Evolutionary conservation across 2,329 filamentous ascomycete species (phyloP).

Genomic region (Colletotrichum theobromicola): DNA sequence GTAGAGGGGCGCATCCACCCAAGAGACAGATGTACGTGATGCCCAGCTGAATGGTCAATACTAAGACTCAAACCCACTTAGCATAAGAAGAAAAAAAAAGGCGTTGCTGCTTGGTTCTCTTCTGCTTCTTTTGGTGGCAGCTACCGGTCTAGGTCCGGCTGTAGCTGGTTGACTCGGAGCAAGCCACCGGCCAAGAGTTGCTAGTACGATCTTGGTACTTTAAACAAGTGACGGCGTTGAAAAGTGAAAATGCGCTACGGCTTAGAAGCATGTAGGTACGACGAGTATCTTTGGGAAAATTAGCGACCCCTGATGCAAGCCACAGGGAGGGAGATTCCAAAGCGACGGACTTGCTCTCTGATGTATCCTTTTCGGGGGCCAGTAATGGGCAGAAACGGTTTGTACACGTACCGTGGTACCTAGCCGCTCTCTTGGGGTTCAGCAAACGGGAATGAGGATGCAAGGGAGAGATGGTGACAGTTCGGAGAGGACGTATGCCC

Average conservation of each 20-base stretch:
- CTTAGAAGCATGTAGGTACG: not conserved
- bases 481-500: not conserved
- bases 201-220: not conserved
- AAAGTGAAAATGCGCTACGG: not conserved
- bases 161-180: not conserved
- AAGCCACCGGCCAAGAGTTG: not conserved
- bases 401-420: not conserved
- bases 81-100: not conserved
- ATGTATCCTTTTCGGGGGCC: not conserved
- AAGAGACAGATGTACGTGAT: not conserved
- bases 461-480: constrained; percentile 6
- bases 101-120: not conserved
- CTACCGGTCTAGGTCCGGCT: not conserved
- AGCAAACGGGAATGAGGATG: not conserved
- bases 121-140: not conserved
- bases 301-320: not conserved
- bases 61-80: not conserved
- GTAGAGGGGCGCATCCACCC: not conserved
- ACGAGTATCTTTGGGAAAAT: not conserved
- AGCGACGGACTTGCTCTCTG: not conserved
- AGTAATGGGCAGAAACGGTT: not conserved
- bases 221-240: not conserved
- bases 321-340: not conserved
- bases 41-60: not conserved
- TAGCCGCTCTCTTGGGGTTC: not conserved